Evolutionary conservation across 352 stramenopile genomes (phyloP).

Genomic region (Lagenidium sp.): DNA sequence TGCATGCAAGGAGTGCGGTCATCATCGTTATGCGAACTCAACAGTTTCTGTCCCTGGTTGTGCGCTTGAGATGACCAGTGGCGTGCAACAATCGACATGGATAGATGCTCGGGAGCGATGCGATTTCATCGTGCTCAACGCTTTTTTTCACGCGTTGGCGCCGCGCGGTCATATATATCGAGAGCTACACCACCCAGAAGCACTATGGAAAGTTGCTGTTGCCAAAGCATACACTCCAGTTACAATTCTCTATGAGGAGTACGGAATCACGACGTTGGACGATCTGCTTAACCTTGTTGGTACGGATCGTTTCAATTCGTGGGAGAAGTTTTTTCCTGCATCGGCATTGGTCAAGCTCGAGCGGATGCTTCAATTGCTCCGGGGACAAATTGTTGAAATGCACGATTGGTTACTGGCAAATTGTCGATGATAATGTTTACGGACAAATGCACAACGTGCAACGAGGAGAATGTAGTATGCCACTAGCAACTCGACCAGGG

Average conservation of each 20-base stretch:
- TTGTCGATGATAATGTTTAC: slow-evolving; percentile 6
- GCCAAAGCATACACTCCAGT: slow-evolving; percentile 18
- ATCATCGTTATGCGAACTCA: slow-evolving; percentile 20
- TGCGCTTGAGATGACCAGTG: not conserved
- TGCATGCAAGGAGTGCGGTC: slow-evolving; percentile 10
- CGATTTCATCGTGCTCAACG: slow-evolving; percentile 39
- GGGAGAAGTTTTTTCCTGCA: slow-evolving; percentile 5
- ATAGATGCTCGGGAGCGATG: slow-evolving; percentile 15
- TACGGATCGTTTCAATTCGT: not conserved
- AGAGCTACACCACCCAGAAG: slow-evolving; percentile 5
- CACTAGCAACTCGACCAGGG: slow-evolving; percentile 25
- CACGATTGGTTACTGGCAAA: not conserved
- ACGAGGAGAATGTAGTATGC: slow-evolving; percentile 46
- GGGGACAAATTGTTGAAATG: slow-evolving; percentile 4
- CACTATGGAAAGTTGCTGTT: slow-evolving; percentile 33
- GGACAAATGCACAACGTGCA: slow-evolving; percentile 44
- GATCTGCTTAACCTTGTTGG: slow-evolving; percentile 23
- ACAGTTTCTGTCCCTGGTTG: slow-evolving; percentile 14
- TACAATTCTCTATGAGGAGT: slow-evolving; percentile 17
- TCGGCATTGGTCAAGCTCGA: slow-evolving; percentile 18
- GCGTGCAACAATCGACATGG: slow-evolving; percentile 5
- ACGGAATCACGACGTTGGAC: slow-evolving; percentile 22
- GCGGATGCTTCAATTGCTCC: slow-evolving; percentile 11
- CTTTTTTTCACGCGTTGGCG: slow-evolving; percentile 38
- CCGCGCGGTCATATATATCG: slow-evolving; percentile 27